Evolutionary conservation across 352 stramenopile species (phyloP).

Genomic region (Blastocystis sp.): DNA sequence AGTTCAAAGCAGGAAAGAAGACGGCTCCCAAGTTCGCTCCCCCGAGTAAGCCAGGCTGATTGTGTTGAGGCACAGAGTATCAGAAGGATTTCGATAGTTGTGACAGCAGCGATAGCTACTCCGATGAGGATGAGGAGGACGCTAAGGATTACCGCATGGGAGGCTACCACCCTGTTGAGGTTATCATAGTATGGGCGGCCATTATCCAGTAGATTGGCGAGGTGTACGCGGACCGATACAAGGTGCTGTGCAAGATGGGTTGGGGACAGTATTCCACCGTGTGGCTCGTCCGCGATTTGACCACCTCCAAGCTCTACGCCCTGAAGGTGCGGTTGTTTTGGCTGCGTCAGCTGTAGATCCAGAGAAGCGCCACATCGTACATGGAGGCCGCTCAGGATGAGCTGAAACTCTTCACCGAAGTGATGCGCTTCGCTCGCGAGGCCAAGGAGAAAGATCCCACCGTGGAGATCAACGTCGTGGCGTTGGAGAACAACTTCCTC

Average conservation of each 20-base stretch:
- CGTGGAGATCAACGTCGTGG: conserved; percentile 75
- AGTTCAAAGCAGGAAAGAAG: too few relatives aligned
- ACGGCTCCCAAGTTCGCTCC: too few relatives aligned
- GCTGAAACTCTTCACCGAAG: conserved; percentile 52
- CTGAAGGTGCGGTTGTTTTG: conserved; percentile 74
- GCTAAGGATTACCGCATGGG: conserved; percentile 89
- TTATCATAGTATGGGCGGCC: conserved; percentile 73
- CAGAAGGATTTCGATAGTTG: background rate
- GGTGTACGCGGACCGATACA: conserved; percentile 85
- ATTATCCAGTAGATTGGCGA: conserved; percentile 78
- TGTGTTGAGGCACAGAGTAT: too few relatives aligned
- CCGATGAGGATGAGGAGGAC: conserved; percentile 87
- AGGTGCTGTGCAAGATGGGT: conserved; percentile 95
- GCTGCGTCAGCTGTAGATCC: conserved; percentile 83
- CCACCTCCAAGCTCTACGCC: conserved; percentile 70
- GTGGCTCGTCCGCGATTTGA: conserved; percentile 91
- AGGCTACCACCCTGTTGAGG: conserved; percentile 92
- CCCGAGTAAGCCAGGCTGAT: too few relatives aligned
- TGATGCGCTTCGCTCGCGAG: conserved; percentile 25
- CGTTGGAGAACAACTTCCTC: conserved; percentile 90
- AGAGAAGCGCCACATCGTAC: conserved; percentile 96
- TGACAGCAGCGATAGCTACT: conserved; percentile 56
- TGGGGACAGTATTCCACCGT: conserved; percentile 99
- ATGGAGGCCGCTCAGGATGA: conserved; percentile 96
- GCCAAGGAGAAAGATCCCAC: conserved; percentile 53